Evolutionary conservation across 2,329 filamentous ascomycete species (phyloP), one percentile per base, ranked within the genome.

Genomic region (Pseudogymnoascus sp.): DNA sequence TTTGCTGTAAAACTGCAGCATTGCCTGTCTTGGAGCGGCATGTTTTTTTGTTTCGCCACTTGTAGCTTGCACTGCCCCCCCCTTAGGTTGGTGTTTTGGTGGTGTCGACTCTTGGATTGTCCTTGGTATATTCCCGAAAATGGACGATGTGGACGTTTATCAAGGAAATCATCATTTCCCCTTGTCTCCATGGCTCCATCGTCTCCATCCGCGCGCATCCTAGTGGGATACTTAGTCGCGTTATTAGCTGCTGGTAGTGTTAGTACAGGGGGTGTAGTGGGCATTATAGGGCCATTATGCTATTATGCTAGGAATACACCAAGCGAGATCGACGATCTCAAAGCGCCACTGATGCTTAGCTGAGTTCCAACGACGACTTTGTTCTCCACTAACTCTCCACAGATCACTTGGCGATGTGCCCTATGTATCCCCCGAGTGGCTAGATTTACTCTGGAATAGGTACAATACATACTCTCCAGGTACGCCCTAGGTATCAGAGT

Each of bases 151-250:
- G 47, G 29, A 4, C 26, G 47, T 31, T 54, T 54, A 54, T 54
- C 47, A 54, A 54, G 47, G 47, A 54, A 54, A 54, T 31, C 47
- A 33, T 54, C 47, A 54, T 54, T 54, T 54, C 47, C 47, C 47
- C 47, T 33, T 33, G 47, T 33, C 47, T 33, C 47, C 47, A 11
- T 54, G 47, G 47, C 47, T 54, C 47, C 47, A 33, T 54, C n/a
- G 47, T 13, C 47, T 54, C 47, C 47, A 54, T 54, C 47, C 47
- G 47, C 47, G n/a, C 29, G 47, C 47, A 33, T 54, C 7, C n/a
- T 54, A 54, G 26, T 33, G 17, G 26, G 26, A 17, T 11, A 54
- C 47, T 54, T 21, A 21, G 21, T 21, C 21, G 21, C 21, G 21
- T 21, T 21, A 21, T 21, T 21, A 21, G 21, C 21, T 21, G 21